These are phyloP conservation scores for Pseudogymnoascus sp. DNA, from an alignment of 2,329 filamentous ascomycete genomes.

Conservation along the genomic window DNA sequence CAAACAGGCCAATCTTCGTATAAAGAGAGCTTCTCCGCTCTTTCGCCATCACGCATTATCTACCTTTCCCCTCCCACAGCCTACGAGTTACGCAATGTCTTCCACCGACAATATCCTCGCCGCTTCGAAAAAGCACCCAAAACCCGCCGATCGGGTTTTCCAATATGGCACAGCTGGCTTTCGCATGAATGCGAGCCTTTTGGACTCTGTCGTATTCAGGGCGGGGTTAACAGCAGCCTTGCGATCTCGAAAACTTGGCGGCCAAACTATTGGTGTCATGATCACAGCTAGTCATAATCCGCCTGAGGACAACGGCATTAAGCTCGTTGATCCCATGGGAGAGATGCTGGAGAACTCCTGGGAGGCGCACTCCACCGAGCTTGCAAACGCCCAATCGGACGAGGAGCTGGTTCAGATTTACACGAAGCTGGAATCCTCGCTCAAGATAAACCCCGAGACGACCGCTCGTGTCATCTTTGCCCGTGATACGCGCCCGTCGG, in stretches of 20 bases:
- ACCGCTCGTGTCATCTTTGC: constrained; percentile 80
- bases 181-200: constrained; percentile 65
- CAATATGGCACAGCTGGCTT: constrained; percentile 62
- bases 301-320: constrained; percentile 82
- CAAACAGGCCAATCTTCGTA: constrained; percentile 6
- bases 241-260: constrained; percentile 80
- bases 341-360: constrained; percentile 97
- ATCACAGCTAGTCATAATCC: constrained; percentile 92
- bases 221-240: constrained; percentile 84
- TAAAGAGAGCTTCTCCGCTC: constrained; percentile 6
- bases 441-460: constrained; percentile 64
- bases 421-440: constrained; percentile 62
- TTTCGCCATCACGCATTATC: not conserved
- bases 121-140: constrained; percentile 55
- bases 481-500: constrained; percentile 87
- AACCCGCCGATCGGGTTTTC: constrained; percentile 45
- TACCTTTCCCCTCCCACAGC: not conserved
- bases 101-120: constrained; percentile 43
- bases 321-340: constrained; percentile 93
- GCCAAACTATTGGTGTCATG: constrained; percentile 93
- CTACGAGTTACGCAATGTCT: constrained; percentile 33
- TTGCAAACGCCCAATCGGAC: constrained; percentile 77
- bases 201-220: constrained; percentile 87
- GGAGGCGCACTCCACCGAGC: constrained; percentile 79
- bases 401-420: constrained; percentile 70